Percentiles rank a stretch among this genome's conserved stretches.
Evolutionary conservation across 805 yeast genomes (phyloP).

Genomic region (Pichia paraexigua): DNA sequence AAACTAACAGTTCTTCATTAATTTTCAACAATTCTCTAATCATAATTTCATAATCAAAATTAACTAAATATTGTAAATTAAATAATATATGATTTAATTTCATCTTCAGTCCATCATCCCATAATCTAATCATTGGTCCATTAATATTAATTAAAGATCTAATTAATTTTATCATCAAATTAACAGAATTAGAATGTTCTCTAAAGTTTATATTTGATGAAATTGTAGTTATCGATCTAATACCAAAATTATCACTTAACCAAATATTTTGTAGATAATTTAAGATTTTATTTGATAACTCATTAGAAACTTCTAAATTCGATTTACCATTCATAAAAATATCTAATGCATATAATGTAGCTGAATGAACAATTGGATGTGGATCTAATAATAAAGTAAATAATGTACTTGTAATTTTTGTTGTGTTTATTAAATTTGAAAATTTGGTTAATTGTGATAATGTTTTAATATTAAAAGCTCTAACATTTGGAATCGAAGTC

Average conservation of each 20-base stretch:
- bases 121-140: constrained; percentile 47
- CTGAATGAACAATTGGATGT: constrained; percentile 74
- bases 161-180: constrained; percentile 36
- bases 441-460: constrained; percentile 27
- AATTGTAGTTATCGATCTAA: constrained; percentile 33
- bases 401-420: constrained; percentile 46
- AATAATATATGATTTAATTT: constrained; percentile 31
- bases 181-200: constrained; percentile 33
- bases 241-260: constrained; percentile 43
- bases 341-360: constrained; percentile 56
- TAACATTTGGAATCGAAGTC: constrained; percentile 52
- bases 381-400: constrained; percentile 65
- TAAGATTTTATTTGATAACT: constrained; percentile 37
- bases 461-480: constrained; percentile 50
- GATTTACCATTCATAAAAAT: constrained; percentile 47
- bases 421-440: constrained; percentile 28
- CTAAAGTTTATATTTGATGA: constrained; percentile 44
- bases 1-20: constrained; percentile 40
- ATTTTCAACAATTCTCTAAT: constrained; percentile 33
- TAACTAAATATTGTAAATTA: constrained; percentile 31
- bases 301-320: constrained; percentile 20
- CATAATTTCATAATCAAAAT: constrained; percentile 27
- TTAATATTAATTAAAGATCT: constrained; percentile 39
- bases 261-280: constrained; percentile 32
- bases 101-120: constrained; percentile 24